phyloP scores from a whole-genome alignment of 495 filamentous ascomycete genomes.

The Trichoderma parareesei region DNA sequence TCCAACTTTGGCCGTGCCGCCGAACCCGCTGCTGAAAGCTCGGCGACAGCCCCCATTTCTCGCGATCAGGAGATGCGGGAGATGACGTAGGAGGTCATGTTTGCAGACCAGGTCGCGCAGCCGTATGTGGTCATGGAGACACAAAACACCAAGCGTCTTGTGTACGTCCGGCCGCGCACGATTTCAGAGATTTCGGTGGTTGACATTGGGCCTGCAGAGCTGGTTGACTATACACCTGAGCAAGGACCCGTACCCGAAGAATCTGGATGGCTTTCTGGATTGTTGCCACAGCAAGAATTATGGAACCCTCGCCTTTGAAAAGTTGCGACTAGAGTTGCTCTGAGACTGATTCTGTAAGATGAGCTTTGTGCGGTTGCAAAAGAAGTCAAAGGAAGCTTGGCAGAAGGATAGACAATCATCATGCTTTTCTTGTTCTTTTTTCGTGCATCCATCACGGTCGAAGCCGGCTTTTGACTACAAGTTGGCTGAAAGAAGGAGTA shows the following conservation, averaged over 20 bases:
- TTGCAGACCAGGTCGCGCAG: background rate
- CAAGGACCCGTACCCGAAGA: background rate
- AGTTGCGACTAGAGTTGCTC: too few relatives aligned
- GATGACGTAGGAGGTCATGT: constrained; percentile 20
- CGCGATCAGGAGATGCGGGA: constrained; percentile 27
- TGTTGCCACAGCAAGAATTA: too few relatives aligned
- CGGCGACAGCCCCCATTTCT: constrained; percentile 6
- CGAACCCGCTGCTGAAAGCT: background rate
- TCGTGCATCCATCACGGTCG: background rate
- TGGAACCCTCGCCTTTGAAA: too few relatives aligned
- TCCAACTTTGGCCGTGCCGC: constrained; percentile 18
- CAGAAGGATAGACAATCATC: too few relatives aligned
- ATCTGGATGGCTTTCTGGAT: too few relatives aligned
- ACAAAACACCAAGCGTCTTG: background rate
- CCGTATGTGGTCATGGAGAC: constrained; percentile 8
- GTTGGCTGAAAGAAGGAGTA: background rate
- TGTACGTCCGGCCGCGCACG: background rate
- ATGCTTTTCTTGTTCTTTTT: background rate
- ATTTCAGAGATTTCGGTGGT: background rate
- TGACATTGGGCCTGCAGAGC: background rate
- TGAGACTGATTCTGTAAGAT: too few relatives aligned
- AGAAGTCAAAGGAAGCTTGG: too few relatives aligned
- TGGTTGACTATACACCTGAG: background rate
- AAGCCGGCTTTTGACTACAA: background rate
- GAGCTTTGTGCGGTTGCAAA: too few relatives aligned